These are phyloP conservation scores for Dendrobium nobile DNA, from an alignment of 106 monocot genomes.

Conservation along the genomic window DNA sequence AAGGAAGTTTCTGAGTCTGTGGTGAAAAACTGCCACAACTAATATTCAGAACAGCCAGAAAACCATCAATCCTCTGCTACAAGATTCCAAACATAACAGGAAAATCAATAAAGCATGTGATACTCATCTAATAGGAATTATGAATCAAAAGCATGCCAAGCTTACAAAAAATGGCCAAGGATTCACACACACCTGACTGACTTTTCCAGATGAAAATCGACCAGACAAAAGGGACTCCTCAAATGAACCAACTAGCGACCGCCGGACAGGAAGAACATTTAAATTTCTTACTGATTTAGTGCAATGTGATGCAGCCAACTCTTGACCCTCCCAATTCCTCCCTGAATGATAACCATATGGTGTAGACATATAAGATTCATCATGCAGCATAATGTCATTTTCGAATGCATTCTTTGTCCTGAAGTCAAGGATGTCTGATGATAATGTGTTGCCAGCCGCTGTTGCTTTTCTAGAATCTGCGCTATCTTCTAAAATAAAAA, in stretches of 20 bases:
- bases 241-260: conserved; percentile 96
- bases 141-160: neutral
- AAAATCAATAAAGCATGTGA: conserved; percentile 1
- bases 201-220: conserved; percentile 58
- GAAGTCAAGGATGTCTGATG: conserved; percentile 23
- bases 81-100: conserved; percentile 14
- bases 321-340: conserved; percentile 16
- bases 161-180: neutral
- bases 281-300: conserved; percentile 28
- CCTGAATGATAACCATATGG: conserved; percentile 5
- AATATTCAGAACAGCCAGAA: conserved; percentile 81
- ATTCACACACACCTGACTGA: conserved; percentile 46
- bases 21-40: conserved; percentile 82
- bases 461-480: conserved; percentile 20
- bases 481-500: conserved; percentile 11
- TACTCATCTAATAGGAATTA: conserved; percentile 1
- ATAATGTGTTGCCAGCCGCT: conserved; percentile 1
- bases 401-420: conserved; percentile 15
- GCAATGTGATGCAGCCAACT: conserved; percentile 25
- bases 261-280: conserved; percentile 38
- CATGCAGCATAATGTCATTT: conserved; percentile 17
- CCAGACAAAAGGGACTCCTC: conserved; percentile 98
- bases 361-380: conserved; percentile 40
- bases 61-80: conserved; percentile 83
- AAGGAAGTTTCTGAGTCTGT: conserved; percentile 76